Base-by-base conservation (phyloP, 148 eudicot species). In the Dysphania ambrosioides region DNA sequence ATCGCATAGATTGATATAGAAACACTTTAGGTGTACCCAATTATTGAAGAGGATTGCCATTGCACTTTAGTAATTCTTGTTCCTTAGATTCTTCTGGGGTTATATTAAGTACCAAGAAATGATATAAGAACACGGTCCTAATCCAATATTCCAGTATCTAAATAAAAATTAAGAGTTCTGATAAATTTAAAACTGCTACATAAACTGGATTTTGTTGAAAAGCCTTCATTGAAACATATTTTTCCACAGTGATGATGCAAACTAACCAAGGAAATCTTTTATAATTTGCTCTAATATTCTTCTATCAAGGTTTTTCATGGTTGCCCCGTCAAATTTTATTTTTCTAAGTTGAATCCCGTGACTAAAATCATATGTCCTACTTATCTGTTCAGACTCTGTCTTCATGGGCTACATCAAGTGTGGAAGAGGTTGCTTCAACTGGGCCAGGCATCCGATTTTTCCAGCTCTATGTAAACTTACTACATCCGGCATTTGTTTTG, bases 371-470 rank as follows among this genome's bases (percentile, higher is more conserved):
- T 26, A 56, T 68, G 26, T 16, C 59, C 13, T 62, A 21, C 42
- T 23, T 57, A 10, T 42, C 31, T 57, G 23, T 40, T 42, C 90
- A 94, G 98, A 94, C 98, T 75, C 65, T 94, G 68, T 94, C 98
- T 32, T 92, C 98, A 66, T 94, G 98, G 98, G 91, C 97, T 36
- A 94, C 98, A 41, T 94, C 98, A 3, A 94, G 98, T 75, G 98
- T 94, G 26, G 98, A 94, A 77, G 98, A 94, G 84, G 98, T 94
- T 75, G 97, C 98, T 83, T 94, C 98, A 72, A 92, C 98, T 21
- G 97, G 98, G 71, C 96, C 98, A 42, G 98, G 98, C 75, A 92
- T 92, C 83, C 92, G 98, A 70, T 95, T 95, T 85, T 95, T 95
- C 88, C 98, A 92, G 88, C 97, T 95, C 80, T 95, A 92, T 80